Percentiles rank a stretch among this genome's conserved stretches.
These are phyloP conservation scores for Ustilago nuda DNA, from an alignment of 1,284 basidiomycete genomes.

Conservation along the genomic window DNA sequence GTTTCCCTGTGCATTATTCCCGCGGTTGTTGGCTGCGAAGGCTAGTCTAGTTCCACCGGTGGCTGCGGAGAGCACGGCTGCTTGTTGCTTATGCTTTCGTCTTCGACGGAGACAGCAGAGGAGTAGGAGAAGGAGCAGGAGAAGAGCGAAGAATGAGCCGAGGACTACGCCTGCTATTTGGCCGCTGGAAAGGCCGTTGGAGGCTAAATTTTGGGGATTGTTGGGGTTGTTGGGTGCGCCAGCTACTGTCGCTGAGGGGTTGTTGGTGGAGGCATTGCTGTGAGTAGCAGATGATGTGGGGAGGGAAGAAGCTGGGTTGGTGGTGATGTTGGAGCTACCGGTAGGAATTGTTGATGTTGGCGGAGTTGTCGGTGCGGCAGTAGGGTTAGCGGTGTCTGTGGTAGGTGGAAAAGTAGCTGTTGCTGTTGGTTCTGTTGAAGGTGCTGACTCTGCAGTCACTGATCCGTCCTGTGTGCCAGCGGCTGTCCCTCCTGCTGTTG, in stretches of 20 bases:
- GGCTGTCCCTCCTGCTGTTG: slow-evolving; percentile 2
- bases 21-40: slow-evolving; percentile 11
- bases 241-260: slow-evolving; percentile 30
- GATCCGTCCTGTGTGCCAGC: slow-evolving; percentile 7
- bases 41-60: slow-evolving; percentile 22
- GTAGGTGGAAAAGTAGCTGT: neutral
- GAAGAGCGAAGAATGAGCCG: slow-evolving; percentile 42
- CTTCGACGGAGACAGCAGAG: slow-evolving; percentile 47
- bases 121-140: slow-evolving; percentile 46
- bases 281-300: neutral
- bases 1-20: slow-evolving; percentile 32
- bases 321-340: neutral
- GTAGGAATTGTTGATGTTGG: neutral
- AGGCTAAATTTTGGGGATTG: slow-evolving; percentile 1
- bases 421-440: slow-evolving; percentile 8
- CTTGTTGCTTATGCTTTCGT: slow-evolving; percentile 18
- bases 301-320: neutral
- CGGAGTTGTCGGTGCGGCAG: neutral
- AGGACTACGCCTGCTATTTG: slow-evolving; percentile 61
- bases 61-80: slow-evolving; percentile 25
- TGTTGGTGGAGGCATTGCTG: neutral
- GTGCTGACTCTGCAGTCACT: slow-evolving; percentile 15
- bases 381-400: neutral
- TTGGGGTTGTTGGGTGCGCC: slow-evolving; percentile 18
- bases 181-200: slow-evolving; percentile 42